phyloP scores from a whole-genome alignment of 768 basidiomycete genomes.

The Pleurotus platypus region DNA sequence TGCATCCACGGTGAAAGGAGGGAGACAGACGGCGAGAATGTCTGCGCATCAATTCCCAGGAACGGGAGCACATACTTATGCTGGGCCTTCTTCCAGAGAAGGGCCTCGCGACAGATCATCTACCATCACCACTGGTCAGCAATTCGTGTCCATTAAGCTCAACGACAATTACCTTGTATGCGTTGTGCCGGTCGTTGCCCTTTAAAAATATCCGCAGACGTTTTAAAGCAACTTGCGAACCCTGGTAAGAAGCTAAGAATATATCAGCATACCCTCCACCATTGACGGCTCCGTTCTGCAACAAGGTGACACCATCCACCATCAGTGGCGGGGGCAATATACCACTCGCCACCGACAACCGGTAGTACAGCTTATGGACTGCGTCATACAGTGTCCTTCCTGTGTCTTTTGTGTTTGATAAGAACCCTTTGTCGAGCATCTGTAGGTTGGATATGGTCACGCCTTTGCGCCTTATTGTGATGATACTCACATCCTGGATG shows the following conservation, averaged over 20 bases:
- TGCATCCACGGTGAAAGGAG: constrained; percentile 6
- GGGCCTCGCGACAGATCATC: neutral
- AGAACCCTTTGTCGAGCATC: constrained; percentile 14
- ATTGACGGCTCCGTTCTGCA: neutral
- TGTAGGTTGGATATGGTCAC: neutral
- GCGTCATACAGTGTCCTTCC: neutral
- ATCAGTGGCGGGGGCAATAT: neutral
- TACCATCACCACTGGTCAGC: neutral
- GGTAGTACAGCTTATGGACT: neutral
- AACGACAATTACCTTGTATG: neutral
- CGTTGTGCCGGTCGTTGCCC: neutral
- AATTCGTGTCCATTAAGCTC: too few species aligned
- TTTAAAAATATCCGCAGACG: neutral
- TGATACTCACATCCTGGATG: constrained; percentile 15
- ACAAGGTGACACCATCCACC: neutral
- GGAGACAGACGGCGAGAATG: neutral
- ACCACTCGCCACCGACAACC: neutral
- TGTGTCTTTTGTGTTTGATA: constrained; percentile 10
- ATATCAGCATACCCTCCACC: constrained; percentile 4
- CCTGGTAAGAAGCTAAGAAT: neutral
- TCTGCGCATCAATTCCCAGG: neutral
- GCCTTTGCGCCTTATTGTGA: neutral
- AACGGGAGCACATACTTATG: constrained; percentile 7
- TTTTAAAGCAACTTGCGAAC: neutral
- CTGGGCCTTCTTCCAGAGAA: neutral